These are phyloP conservation scores for Porphyrellus sp. DNA, from an alignment of 1,284 basidiomycete species.

Conservation along the genomic window DNA sequence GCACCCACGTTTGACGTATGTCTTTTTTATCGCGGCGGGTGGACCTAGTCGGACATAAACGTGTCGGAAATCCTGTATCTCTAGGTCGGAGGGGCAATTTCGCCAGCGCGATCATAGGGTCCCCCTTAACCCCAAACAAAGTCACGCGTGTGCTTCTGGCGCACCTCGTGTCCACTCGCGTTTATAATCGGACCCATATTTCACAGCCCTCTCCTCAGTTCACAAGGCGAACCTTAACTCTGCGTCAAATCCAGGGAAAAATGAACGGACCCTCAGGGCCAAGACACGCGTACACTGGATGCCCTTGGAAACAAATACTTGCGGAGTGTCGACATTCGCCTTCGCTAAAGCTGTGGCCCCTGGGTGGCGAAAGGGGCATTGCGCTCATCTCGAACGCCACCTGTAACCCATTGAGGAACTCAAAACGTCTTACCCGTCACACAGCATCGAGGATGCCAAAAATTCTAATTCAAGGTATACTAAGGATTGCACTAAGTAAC, in stretches of 20 bases:
- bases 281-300: slow-evolving; percentile 18
- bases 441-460: slow-evolving; percentile 21
- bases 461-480: slow-evolving; percentile 39
- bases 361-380: slow-evolving; percentile 25
- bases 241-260: slow-evolving; percentile 17
- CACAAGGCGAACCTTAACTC: slow-evolving; percentile 22
- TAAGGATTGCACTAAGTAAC: slow-evolving; percentile 32
- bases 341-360: slow-evolving; percentile 23
- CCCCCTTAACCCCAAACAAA: slow-evolving; percentile 27
- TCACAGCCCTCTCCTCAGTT: slow-evolving; percentile 6
- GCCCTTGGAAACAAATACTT: slow-evolving; percentile 14
- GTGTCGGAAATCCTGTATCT: background rate
- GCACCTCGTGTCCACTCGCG: slow-evolving; percentile 25
- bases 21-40: background rate
- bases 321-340: slow-evolving; percentile 14
- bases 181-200: slow-evolving; percentile 8
- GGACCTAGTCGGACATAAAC: slow-evolving; percentile 8
- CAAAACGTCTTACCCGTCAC: background rate
- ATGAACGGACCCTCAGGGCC: slow-evolving; percentile 14
- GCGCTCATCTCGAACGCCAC: slow-evolving; percentile 21
- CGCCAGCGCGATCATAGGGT: slow-evolving; percentile 6
- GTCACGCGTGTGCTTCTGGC: slow-evolving; percentile 29
- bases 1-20: background rate
- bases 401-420: background rate
- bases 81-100: background rate